Percentiles rank a stretch among this genome's conserved stretches.
Conservation (phyloP, 1,284 basidiomycete genomes). For the Amylostereum chailletii region DNA sequence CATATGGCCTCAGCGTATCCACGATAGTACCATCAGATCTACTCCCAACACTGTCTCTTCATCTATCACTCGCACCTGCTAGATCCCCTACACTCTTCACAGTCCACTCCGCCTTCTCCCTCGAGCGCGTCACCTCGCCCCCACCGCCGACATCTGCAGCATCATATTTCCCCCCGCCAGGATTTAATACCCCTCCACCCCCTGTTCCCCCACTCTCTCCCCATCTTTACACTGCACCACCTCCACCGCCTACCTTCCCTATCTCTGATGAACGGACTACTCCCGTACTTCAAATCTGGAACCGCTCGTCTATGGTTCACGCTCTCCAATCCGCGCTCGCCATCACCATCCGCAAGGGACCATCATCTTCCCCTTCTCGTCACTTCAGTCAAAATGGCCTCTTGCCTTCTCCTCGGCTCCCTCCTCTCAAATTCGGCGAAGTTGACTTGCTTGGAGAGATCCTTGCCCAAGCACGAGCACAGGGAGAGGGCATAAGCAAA, state of each 20-base stretch:
- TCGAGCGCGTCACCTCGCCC: conserved; percentile 20
- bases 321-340: conserved; percentile 13
- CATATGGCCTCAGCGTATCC: conserved; percentile 41
- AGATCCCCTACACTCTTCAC: conserved; percentile 29
- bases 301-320: conserved; percentile 11
- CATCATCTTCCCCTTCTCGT: neutral
- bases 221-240: conserved; percentile 11
- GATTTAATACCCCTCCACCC: conserved; percentile 8
- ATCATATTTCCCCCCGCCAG: neutral
- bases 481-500: conserved; percentile 1
- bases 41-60: conserved; percentile 46
- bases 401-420: conserved; percentile 7
- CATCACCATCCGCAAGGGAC: conserved; percentile 6
- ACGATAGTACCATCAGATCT: conserved; percentile 56
- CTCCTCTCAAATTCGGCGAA: conserved; percentile 10
- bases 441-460: conserved; percentile 13
- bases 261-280: neutral
- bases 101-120: conserved; percentile 22
- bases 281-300: conserved; percentile 15
- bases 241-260: conserved; percentile 5
- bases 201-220: conserved; percentile 8
- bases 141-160: conserved; percentile 1
- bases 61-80: conserved; percentile 25
- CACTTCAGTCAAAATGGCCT: neutral
- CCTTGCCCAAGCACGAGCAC: conserved; percentile 10